A percentile compares a stretch with the other conserved stretches of the same genome.
phyloP scores from a whole-genome alignment of 2,329 filamentous ascomycete genomes.

The Sclerotinia glacialis region DNA sequence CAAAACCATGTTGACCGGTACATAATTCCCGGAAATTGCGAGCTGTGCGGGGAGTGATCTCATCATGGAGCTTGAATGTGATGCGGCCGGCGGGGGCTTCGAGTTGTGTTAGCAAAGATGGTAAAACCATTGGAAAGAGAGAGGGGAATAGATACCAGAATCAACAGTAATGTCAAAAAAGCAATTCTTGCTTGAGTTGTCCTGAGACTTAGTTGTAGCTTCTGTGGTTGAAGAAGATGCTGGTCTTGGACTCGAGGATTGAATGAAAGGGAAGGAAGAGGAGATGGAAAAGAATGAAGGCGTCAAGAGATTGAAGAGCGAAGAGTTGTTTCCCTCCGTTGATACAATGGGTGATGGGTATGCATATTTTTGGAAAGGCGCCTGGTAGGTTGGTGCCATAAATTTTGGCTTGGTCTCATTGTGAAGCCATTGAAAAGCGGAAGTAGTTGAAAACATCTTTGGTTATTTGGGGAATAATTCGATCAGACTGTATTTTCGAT shows the following conservation, averaged over 20 bases:
- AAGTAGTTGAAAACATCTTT: constrained; percentile 13
- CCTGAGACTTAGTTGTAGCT: neutral
- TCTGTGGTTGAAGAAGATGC: neutral
- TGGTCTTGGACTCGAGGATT: constrained; percentile 4
- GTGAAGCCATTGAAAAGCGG: constrained; percentile 18
- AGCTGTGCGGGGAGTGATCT: constrained; percentile 89
- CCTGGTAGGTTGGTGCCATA: neutral
- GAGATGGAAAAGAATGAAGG: constrained; percentile 20
- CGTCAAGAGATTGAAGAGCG: constrained; percentile 11
- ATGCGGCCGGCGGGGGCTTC: constrained; percentile 59
- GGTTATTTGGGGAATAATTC: neutral
- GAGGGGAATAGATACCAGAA: too few relatives aligned
- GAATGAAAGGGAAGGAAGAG: constrained; percentile 8
- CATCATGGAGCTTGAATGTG: constrained; percentile 77
- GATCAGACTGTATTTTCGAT: neutral
- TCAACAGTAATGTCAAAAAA: constrained; percentile 19
- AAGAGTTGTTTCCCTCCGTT: neutral
- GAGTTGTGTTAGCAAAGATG: neutral
- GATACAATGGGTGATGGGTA: constrained; percentile 7
- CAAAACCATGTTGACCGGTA: constrained; percentile 77
- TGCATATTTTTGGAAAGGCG: constrained; percentile 12
- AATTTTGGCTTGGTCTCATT: constrained; percentile 4
- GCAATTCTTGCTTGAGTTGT: constrained; percentile 9
- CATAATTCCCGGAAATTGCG: constrained; percentile 95
- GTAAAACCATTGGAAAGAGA: too few relatives aligned